Evolutionary conservation across 1,139 yeast species (phyloP).

Genomic region (Yamadazyma sp.): DNA sequence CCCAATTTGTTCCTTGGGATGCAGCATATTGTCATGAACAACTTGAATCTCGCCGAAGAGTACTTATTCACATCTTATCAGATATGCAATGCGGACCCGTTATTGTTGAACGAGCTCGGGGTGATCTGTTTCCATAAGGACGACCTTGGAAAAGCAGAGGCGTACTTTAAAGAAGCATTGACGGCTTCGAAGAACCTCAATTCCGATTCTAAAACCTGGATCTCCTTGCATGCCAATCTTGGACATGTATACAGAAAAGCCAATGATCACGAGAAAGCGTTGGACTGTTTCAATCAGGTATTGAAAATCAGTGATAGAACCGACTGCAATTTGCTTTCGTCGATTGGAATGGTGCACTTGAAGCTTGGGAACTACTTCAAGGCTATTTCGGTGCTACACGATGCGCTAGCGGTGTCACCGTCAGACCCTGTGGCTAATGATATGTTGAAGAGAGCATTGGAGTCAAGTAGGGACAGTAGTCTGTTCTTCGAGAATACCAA

Average conservation of each 20-base stretch:
- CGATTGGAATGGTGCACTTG: conserved; percentile 80
- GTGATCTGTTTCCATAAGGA: conserved; percentile 80
- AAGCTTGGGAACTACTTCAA: conserved; percentile 62
- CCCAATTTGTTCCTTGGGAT: conserved; percentile 91
- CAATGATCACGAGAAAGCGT: conserved; percentile 62
- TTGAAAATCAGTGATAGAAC: conserved; percentile 61
- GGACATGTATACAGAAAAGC: conserved; percentile 87
- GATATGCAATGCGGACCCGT: conserved; percentile 82
- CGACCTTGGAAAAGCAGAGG: conserved; percentile 68
- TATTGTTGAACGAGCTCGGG: conserved; percentile 87
- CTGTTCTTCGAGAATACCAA: conserved; percentile 25
- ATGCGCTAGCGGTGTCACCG: conserved; percentile 77
- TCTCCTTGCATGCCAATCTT: conserved; percentile 81
- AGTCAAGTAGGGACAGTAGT: conserved; percentile 48
- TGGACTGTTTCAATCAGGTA: conserved; percentile 76
- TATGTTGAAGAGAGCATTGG: conserved; percentile 75
- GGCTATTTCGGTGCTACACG: conserved; percentile 78
- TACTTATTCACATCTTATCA: conserved; percentile 74
- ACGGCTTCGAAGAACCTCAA: conserved; percentile 67
- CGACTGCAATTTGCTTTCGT: conserved; percentile 76
- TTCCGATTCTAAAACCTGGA: conserved; percentile 82
- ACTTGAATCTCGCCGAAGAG: conserved; percentile 80
- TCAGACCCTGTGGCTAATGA: conserved; percentile 85
- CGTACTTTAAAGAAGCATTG: conserved; percentile 70
- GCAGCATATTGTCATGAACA: conserved; percentile 91